Conservation (phyloP, 139 green algal genomes). For the Volvox africanus region DNA sequence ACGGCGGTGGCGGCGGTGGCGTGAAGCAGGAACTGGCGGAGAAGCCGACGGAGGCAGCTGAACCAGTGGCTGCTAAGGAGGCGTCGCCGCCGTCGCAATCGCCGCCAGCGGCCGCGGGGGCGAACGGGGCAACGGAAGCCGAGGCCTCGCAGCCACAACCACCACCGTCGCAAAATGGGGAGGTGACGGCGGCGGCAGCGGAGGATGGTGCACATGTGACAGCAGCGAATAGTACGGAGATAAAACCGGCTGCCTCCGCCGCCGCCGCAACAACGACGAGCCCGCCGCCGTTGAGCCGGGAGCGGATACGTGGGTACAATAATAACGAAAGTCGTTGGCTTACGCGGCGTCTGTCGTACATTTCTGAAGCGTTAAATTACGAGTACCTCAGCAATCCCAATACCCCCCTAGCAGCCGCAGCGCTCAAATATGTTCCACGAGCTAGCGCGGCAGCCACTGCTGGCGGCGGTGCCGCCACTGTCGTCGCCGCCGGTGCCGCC, state of each 20-base stretch:
- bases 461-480: background rate
- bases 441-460: background rate
- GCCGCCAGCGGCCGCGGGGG: too few species aligned
- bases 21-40: background rate
- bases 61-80: background rate
- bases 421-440: background rate
- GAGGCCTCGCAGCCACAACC: background rate
- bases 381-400: conserved; percentile 3
- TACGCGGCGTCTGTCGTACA: conserved; percentile 5
- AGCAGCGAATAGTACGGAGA: background rate
- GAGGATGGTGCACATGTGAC: too few species aligned
- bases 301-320: background rate
- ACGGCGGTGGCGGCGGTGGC: background rate
- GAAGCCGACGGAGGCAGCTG: background rate
- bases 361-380: conserved; percentile 19
- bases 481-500: background rate
- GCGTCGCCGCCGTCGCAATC: too few species aligned
- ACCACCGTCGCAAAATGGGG: background rate
- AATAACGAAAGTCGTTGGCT: conserved; percentile 27
- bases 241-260: background rate
- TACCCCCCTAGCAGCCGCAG: background rate
- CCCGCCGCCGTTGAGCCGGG: background rate
- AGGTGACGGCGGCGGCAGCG: background rate
- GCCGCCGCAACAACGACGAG: background rate
- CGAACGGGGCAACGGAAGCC: background rate